Conservation (phyloP, 805 yeast species). For the Danielia oregonensis region DNA sequence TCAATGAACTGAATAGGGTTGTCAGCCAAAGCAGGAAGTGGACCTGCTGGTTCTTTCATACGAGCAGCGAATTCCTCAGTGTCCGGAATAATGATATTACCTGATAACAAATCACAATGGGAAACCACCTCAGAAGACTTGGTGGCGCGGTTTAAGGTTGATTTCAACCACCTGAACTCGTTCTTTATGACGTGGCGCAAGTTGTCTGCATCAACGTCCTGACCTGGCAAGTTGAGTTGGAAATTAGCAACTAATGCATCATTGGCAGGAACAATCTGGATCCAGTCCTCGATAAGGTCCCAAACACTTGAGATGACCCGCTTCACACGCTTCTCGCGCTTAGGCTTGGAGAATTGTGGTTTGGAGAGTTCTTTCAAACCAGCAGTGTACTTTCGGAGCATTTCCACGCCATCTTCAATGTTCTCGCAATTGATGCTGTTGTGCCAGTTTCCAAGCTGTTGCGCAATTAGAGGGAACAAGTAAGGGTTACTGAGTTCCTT, state of each 20-base stretch:
- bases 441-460: conserved; percentile 72
- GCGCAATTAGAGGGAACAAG: conserved; percentile 58
- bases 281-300: conserved; percentile 62
- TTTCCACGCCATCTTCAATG: conserved; percentile 46
- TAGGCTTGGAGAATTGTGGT: conserved; percentile 1
- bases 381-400: conserved; percentile 29
- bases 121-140: conserved; percentile 57
- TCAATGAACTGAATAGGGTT: conserved; percentile 60
- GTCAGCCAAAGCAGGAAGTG: conserved; percentile 16
- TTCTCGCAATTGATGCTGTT: conserved; percentile 39
- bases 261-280: conserved; percentile 53
- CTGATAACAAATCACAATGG: conserved; percentile 73
- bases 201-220: conserved; percentile 21
- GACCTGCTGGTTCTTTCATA: background rate
- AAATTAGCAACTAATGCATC: conserved; percentile 36
- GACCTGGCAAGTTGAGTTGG: conserved; percentile 24
- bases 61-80: conserved; percentile 4
- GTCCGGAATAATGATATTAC: conserved; percentile 61
- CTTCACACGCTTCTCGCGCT: conserved; percentile 20
- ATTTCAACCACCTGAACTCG: conserved; percentile 57
- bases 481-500: conserved; percentile 46
- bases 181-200: conserved; percentile 36
- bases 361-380: conserved; percentile 13
- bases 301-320: conserved; percentile 47
- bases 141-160: conserved; percentile 27